Evolutionary conservation across 208 protist species (phyloP), one percentile per base, ranked within the genome.

Genomic region (Balamuthia mandrillaris): DNA sequence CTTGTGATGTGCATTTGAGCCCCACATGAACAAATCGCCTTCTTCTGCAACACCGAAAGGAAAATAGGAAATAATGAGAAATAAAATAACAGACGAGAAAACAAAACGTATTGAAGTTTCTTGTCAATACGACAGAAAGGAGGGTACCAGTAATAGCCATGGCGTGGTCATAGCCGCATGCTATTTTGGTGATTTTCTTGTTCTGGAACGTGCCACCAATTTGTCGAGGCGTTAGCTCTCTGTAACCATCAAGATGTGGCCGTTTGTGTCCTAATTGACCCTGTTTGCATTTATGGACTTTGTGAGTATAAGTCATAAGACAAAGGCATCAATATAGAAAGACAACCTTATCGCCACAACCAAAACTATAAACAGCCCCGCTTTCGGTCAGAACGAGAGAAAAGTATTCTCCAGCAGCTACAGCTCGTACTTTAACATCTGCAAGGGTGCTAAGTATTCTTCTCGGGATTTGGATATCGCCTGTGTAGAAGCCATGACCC

Each of bases 61-160:
- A 29, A 21, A 29, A 35, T 52, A 18, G 47, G 6, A 65, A 31
- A 35, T 65, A 29, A 10, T 31, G 24, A 31, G n/a, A 6, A 65
- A 18, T 6, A 33, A 33, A 35, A n/a, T 56, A 56, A n/a, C 18
- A 56, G n/a, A n/a, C n/a, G 49, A 56, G 49, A 18, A 56, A n/a
- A 56, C 49, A 56, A 56, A 56, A 56, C n/a, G 49, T 24, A 18
- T 24, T 56, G 49, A 56, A 56, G 49, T 56, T n/a, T n/a, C 49
- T 24, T n/a, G n/a, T 56, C 18, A 56, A 24, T n/a, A 56, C 49
- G n/a, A 68, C n/a, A n/a, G n/a, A n/a, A n/a, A n/a, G n/a, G n/a
- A n/a, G n/a, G 29, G 16, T 68, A 84, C 77, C 77, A 14, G 27
- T 70, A 33, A 84, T 63, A 41, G 77, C 77, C 54, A 84, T 84